phyloP scores from a whole-genome alignment of 2,329 filamentous ascomycete genomes.

The Chaetomiaceae sp. region DNA sequence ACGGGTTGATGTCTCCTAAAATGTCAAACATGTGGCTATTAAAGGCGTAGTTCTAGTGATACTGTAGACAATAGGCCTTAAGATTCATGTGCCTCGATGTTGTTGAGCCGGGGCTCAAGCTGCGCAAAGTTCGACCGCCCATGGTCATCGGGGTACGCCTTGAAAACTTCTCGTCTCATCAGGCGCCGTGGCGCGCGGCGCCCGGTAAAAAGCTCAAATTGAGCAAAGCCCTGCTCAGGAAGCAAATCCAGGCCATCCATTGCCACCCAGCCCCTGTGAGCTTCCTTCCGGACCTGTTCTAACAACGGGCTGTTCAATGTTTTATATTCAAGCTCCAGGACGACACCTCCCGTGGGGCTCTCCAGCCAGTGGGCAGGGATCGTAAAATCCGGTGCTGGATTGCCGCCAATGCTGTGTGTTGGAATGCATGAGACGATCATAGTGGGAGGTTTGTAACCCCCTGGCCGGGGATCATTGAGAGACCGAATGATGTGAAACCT shows the following conservation, averaged over 20 bases:
- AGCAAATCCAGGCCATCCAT: conserved; percentile 73
- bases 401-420: conserved; percentile 60
- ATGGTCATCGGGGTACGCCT: conserved; percentile 41
- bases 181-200: conserved; percentile 62
- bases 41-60: too few species aligned
- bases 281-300: conserved; percentile 58
- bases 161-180: conserved; percentile 64
- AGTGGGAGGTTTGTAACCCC: conserved; percentile 59
- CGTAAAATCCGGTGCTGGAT: conserved; percentile 64
- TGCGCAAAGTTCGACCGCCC: conserved; percentile 39
- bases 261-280: conserved; percentile 64
- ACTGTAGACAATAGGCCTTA: conserved; percentile 15
- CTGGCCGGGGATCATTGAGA: conserved; percentile 60
- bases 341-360: conserved; percentile 70
- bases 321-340: conserved; percentile 71
- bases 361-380: conserved; percentile 66
- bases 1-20: too few species aligned
- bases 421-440: conserved; percentile 75
- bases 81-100: conserved; percentile 39
- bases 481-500: conserved; percentile 56
- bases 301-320: conserved; percentile 68
- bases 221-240: conserved; percentile 74
- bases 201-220: conserved; percentile 78
- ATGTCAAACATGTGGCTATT: neutral
- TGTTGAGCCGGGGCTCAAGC: conserved; percentile 38